Conservation (phyloP, 192 early-diverging fungal genomes). For the Helicostylum pulchrum region DNA sequence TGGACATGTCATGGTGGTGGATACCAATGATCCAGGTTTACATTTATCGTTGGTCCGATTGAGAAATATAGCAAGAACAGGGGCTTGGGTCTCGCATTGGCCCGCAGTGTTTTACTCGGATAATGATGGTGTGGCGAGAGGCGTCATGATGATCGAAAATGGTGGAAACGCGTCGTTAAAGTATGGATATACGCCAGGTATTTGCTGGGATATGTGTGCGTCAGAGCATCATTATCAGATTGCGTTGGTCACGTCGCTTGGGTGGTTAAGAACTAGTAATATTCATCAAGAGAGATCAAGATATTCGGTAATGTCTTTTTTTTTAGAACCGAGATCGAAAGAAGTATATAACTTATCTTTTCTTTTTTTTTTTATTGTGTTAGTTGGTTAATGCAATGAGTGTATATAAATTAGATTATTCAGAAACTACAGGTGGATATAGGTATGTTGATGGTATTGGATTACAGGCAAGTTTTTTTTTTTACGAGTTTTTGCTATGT, state of each 20-base stretch:
- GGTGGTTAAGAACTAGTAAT: constrained; percentile 23
- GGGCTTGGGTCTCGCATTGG: not conserved
- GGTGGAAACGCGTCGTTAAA: not conserved
- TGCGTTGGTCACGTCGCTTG: constrained; percentile 2
- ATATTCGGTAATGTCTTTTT: constrained; percentile 8
- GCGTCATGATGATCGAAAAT: not conserved
- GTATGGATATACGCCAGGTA: not conserved
- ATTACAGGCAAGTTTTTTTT: constrained; percentile 6
- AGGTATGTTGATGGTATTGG: constrained; percentile 24
- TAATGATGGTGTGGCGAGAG: constrained; percentile 1
- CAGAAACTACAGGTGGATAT: constrained; percentile 10
- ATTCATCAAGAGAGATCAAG: not conserved
- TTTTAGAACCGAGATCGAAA: not conserved
- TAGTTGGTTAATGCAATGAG: not conserved
- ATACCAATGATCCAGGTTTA: constrained; percentile 17
- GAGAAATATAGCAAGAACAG: constrained; percentile 6
- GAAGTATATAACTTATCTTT: too few species aligned
- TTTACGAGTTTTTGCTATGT: not conserved
- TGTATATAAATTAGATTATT: constrained; percentile 12
- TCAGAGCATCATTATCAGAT: constrained; percentile 10
- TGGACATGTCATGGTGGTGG: constrained; percentile 1
- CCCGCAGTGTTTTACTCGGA: not conserved
- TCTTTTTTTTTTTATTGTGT: not conserved
- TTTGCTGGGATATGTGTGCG: constrained; percentile 10
- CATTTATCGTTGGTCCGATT: not conserved